phyloP scores from a whole-genome alignment of 345 rosid species.

The Linum trigynum region DNA sequence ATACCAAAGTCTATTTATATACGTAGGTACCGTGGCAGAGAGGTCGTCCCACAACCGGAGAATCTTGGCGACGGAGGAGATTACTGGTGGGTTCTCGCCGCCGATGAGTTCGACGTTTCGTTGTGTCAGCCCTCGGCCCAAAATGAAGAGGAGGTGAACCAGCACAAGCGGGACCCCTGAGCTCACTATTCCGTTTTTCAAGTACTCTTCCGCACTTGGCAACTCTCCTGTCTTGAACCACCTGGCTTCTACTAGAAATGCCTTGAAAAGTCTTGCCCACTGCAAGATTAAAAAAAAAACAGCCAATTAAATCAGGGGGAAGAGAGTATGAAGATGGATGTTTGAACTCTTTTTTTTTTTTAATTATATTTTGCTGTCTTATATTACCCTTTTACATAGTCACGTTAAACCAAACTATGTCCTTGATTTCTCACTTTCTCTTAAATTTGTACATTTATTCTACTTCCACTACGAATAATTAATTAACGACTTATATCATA shows the following conservation, averaged over 20 bases:
- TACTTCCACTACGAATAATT: background rate
- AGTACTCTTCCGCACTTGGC: background rate
- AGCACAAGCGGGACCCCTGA: conserved; percentile 1
- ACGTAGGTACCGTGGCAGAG: background rate
- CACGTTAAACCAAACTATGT: background rate
- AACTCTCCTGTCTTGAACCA: conserved; percentile 1
- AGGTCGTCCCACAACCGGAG: conserved; percentile 1
- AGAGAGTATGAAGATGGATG: background rate
- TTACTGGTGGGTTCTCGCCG: background rate
- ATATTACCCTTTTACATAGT: background rate
- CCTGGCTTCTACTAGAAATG: conserved; percentile 8
- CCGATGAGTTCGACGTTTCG: background rate
- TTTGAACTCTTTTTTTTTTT: background rate
- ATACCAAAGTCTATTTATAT: background rate
- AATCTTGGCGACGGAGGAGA: background rate
- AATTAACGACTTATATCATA: background rate
- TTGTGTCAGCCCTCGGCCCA: background rate
- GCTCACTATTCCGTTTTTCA: conserved; percentile 4
- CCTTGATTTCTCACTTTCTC: background rate
- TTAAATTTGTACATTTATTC: background rate
- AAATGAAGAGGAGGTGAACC: conserved; percentile 3
- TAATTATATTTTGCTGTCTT: background rate
- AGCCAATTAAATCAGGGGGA: background rate
- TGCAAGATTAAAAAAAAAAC: background rate
- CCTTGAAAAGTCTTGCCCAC: conserved; percentile 1